These are phyloP conservation scores for Hortaea sp. DNA, from an alignment of 2,329 filamentous ascomycete species.

Conservation along the genomic window DNA sequence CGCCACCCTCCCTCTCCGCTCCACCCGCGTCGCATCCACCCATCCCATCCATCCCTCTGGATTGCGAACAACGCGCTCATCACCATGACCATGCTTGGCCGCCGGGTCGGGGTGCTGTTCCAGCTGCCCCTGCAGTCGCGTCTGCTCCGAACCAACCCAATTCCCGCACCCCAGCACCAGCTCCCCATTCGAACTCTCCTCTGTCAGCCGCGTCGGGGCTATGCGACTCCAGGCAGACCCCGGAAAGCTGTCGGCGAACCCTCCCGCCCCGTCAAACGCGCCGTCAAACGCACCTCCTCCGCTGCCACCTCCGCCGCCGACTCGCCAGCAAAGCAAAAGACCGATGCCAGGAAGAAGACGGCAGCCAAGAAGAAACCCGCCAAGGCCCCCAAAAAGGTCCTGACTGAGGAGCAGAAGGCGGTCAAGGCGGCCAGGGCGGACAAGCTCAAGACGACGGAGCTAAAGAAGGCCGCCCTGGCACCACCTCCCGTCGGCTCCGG, in stretches of 20 bases:
- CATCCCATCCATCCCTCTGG: too few relatives aligned
- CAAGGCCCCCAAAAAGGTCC: conserved; percentile 3
- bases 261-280: conserved; percentile 20
- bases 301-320: conserved; percentile 8
- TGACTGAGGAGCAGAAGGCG: conserved; percentile 13
- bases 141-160: conserved; percentile 6
- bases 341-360: conserved; percentile 15
- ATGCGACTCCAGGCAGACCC: conserved; percentile 22
- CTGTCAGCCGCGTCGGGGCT: conserved; percentile 10
- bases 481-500: conserved; percentile 16
- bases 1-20: too few relatives aligned
- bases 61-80: too few relatives aligned
- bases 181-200: conserved; percentile 5
- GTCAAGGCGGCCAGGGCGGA: conserved; percentile 7
- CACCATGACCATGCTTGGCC: conserved; percentile 10
- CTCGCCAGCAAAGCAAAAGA: conserved; percentile 14
- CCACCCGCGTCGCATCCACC: too few relatives aligned
- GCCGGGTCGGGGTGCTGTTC: conserved; percentile 10
- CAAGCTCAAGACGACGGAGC: conserved; percentile 11
- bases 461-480: conserved; percentile 29
- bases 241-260: conserved; percentile 24
- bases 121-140: conserved; percentile 14
- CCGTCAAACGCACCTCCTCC: conserved; percentile 17
- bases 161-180: conserved; percentile 5
- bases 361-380: conserved; percentile 11